Evolutionary conservation across 176 grass and related monocot species (phyloP).

Genomic region (Oryza punctata): DNA sequence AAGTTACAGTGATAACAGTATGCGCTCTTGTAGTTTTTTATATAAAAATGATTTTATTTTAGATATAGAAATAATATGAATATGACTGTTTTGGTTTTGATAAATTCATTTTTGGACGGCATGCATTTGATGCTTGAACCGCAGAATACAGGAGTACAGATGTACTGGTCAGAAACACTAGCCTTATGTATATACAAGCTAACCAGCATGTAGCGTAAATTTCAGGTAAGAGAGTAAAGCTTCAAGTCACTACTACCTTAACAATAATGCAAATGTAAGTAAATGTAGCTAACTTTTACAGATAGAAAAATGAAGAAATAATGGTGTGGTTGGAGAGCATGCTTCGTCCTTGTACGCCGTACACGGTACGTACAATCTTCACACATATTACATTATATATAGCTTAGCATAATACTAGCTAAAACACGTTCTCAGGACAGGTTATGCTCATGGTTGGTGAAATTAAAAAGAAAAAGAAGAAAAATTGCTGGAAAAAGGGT

Average conservation of each 20-base stretch:
- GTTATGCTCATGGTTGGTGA: slow-evolving; percentile 46
- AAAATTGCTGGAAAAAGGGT: slow-evolving; percentile 12
- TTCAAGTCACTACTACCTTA: neutral
- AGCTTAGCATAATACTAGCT: slow-evolving; percentile 6
- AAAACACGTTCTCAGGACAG: slow-evolving; percentile 36
- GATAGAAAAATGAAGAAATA: neutral
- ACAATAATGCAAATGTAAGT: neutral
- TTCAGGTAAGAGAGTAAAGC: neutral
- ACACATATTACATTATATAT: neutral
- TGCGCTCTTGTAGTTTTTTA: too few relatives aligned
- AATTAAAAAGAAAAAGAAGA: neutral
- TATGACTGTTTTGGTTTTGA: too few relatives aligned
- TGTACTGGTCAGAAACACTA: neutral
- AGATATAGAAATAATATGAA: too few relatives aligned
- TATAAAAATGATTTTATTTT: too few relatives aligned
- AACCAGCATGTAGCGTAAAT: neutral
- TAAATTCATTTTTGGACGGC: neutral
- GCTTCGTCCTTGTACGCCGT: neutral
- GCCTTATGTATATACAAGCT: neutral
- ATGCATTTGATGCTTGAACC: neutral
- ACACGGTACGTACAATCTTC: neutral
- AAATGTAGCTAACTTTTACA: neutral
- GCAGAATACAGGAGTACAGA: neutral
- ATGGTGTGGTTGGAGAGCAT: neutral
- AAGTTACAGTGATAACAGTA: too few relatives aligned